Evolutionary conservation across 164 flowering plant genomes (phyloP).

Genomic region (Stephania japonica): DNA sequence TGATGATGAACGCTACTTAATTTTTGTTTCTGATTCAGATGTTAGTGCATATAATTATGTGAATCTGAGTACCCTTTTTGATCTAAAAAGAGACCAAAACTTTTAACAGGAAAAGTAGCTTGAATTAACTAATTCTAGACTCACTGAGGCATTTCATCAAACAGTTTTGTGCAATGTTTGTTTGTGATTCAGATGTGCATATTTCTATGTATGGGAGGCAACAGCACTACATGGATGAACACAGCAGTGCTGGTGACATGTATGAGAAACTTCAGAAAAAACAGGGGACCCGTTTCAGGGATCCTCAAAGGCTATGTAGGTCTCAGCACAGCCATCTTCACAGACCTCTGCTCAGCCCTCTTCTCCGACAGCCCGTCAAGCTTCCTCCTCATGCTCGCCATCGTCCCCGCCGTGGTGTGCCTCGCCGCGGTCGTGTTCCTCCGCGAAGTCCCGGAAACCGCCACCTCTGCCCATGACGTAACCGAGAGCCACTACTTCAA

Average conservation of each 20-base stretch:
- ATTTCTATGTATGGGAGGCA: conserved; percentile 84
- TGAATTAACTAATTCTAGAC: not conserved
- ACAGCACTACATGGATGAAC: conserved; percentile 98
- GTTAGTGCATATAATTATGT: conserved; percentile 28
- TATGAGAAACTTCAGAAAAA: conserved; percentile 67
- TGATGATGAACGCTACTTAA: not conserved
- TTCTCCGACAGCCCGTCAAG: conserved; percentile 52
- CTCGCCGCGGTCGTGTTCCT: conserved; percentile 56
- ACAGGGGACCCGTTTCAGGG: conserved; percentile 84
- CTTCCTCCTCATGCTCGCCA: conserved; percentile 60
- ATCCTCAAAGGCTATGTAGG: conserved; percentile 83
- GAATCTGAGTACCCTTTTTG: too few relatives aligned
- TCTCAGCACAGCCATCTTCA: conserved; percentile 84
- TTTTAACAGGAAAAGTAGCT: not conserved
- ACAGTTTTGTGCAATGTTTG: not conserved
- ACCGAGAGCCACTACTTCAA: conserved; percentile 28
- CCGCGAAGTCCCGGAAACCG: conserved; percentile 47
- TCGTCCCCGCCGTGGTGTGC: conserved; percentile 61
- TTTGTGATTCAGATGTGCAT: conserved; percentile 55
- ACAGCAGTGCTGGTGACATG: conserved; percentile 84
- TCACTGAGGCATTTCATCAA: conserved; percentile 12
- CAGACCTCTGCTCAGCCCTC: conserved; percentile 62
- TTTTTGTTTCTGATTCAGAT: conserved; percentile 32
- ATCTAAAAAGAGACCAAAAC: too few relatives aligned
- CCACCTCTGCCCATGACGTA: conserved; percentile 19